Base-by-base conservation (phyloP, 306 rosid genomes). In the Citrullus amarus region DNA sequence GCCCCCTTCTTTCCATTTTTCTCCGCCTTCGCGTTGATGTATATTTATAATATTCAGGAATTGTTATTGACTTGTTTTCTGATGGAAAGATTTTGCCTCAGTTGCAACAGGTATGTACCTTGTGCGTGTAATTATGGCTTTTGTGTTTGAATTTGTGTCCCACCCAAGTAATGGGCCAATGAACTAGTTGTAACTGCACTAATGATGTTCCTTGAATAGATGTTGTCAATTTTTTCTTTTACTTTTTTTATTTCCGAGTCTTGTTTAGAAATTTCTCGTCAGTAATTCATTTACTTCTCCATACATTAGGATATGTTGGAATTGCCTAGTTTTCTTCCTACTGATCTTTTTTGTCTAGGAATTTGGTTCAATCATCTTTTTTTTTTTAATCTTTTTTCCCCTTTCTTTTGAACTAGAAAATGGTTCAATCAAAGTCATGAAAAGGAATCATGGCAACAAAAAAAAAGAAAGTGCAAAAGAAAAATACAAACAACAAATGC, bases 61-160 rank as follows among this genome's bases (percentile, higher is more conserved):
- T 95, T 82, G 74, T 89, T 32, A 86, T 92, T 79, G 98, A 95
- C 85, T 86, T 95, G 87, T 92, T 92, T 85, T 83, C 97, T 38
- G 82, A 86, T 78, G 98, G 97, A 83, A 80, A 79, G 81, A 88
- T 91, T 79, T 85, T 95, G 86, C 90, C 93, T 66, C 97, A 91
- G 81, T 84, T 95, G 85, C 79, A 91, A 79, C 89, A 92, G 97
- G 98, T 95, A 79, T 59, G 86, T 78, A 71, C 50, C 71, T 57
- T 75, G 34, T 53, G 57, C 57, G 0, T 53, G 57, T 28, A 63
- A 12, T 78, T 60, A 51, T 77, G 60, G 56, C 20, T 38, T 9
- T 10, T 16, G 76, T 65, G 48, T 53, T 74, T 38, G 43, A 66
- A 6, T 12, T 4, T 44, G 0, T 55, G 62, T 51, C 36, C 57